Percentiles rank a stretch among this genome's conserved stretches.
Conservation (phyloP, 2,329 filamentous ascomycete genomes). For the Phyllachora maydis region DNA sequence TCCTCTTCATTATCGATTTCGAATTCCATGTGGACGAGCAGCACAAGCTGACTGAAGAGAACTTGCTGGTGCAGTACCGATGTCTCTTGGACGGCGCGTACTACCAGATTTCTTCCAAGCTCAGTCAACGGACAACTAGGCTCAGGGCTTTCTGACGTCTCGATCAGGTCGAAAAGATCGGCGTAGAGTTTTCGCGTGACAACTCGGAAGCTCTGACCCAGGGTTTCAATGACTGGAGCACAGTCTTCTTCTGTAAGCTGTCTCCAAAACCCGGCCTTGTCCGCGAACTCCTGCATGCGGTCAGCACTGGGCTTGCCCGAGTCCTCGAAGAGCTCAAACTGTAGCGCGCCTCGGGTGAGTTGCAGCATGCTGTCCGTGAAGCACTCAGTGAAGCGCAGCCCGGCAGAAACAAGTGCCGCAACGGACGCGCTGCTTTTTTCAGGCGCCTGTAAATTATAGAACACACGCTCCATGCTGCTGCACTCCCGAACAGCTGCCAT, state of each 20-base stretch:
- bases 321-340: conserved; percentile 55
- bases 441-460: conserved; percentile 40
- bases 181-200: conserved; percentile 34
- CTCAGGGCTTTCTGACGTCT: conserved; percentile 20
- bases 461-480: conserved; percentile 54
- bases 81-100: conserved; percentile 62
- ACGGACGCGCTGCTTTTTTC: conserved; percentile 30
- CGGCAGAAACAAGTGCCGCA: conserved; percentile 46
- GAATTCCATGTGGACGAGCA: conserved; percentile 72
- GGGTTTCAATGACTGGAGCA: conserved; percentile 41
- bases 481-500: conserved; percentile 63
- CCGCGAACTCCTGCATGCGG: conserved; percentile 59
- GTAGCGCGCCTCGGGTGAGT: conserved; percentile 44
- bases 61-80: conserved; percentile 52
- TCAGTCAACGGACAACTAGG: conserved; percentile 39
- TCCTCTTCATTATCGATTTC: conserved; percentile 59
- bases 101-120: conserved; percentile 38
- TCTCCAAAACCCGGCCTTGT: conserved; percentile 56
- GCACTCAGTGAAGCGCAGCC: conserved; percentile 45
- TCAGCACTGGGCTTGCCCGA: conserved; percentile 49
- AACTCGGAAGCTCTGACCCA: conserved; percentile 44
- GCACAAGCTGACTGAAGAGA: conserved; percentile 62
- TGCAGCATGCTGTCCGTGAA: conserved; percentile 51
- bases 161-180: conserved; percentile 26
- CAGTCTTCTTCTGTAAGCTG: conserved; percentile 71